Evolutionary conservation across 73 alveolate genomes (phyloP).

Genomic region (Paraurostyla sp.): DNA sequence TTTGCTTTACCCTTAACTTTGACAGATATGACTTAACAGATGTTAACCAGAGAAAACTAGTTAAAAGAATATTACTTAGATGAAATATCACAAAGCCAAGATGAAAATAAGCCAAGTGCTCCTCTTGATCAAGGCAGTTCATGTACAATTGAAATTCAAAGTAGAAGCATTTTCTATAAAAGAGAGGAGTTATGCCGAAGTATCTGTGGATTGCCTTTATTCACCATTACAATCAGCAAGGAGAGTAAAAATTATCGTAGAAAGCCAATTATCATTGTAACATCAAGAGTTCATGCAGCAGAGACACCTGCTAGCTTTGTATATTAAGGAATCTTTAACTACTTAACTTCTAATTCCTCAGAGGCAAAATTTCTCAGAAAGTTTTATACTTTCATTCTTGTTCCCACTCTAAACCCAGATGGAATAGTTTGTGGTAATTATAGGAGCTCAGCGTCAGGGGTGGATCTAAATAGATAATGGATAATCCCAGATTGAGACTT

Average conservation of each 20-base stretch:
- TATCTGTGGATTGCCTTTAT: constrained; percentile 45
- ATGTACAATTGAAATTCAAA: not conserved
- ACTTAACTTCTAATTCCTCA: constrained; percentile 12
- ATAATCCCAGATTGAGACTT: constrained; percentile 84
- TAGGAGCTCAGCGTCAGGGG: constrained; percentile 91
- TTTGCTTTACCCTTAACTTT: constrained; percentile 53
- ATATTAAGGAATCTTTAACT: constrained; percentile 16
- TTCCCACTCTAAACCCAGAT: constrained; percentile 97
- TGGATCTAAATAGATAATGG: constrained; percentile 95
- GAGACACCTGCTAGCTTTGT: constrained; percentile 57
- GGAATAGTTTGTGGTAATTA: constrained; percentile 96
- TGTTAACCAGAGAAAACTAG: not conserved
- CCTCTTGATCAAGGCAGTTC: not conserved
- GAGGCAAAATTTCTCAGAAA: constrained; percentile 74
- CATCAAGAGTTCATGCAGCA: constrained; percentile 70
- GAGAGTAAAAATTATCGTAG: not conserved
- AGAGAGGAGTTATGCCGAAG: constrained; percentile 46
- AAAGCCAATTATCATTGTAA: constrained; percentile 39
- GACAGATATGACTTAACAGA: constrained; percentile 9
- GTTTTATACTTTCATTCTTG: constrained; percentile 80
- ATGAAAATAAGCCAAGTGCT: not conserved
- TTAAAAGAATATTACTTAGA: not conserved
- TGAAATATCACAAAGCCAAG: not conserved
- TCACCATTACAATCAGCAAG: constrained; percentile 13
- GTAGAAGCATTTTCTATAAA: not conserved